A percentile compares a stretch with the other conserved stretches of the same genome.
Evolutionary conservation across 805 yeast species (phyloP).

Genomic region (Schwanniomyces vanrijiae): DNA sequence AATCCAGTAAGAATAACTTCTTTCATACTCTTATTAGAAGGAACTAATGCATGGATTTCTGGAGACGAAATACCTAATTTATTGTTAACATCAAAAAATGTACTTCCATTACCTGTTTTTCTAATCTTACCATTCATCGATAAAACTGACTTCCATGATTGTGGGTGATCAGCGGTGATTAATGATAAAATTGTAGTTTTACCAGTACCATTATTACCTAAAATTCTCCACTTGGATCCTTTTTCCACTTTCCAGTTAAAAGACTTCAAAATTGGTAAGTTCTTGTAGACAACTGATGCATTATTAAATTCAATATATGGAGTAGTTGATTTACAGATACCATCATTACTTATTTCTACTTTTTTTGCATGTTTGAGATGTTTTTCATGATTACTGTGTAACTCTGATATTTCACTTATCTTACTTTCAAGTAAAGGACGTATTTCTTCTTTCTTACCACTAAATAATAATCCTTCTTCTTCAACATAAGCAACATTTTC

Average conservation of each 20-base stretch:
- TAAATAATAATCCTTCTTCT: slow-evolving; percentile 52
- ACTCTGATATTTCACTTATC: slow-evolving; percentile 5
- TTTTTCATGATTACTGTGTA: slow-evolving; percentile 14
- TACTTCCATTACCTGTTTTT: slow-evolving; percentile 67
- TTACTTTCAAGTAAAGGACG: slow-evolving; percentile 13
- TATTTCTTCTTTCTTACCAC: slow-evolving; percentile 45
- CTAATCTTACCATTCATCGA: slow-evolving; percentile 65
- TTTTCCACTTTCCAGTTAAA: slow-evolving; percentile 64
- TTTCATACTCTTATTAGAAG: slow-evolving; percentile 50
- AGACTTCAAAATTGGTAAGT: slow-evolving; percentile 55
- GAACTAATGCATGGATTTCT: slow-evolving; percentile 87
- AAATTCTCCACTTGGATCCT: slow-evolving; percentile 85
- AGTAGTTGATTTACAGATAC: slow-evolving; percentile 4
- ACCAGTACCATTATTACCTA: slow-evolving; percentile 92
- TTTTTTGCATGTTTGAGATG: slow-evolving; percentile 3
- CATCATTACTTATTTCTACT: slow-evolving; percentile 8
- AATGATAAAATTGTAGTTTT: slow-evolving; percentile 85
- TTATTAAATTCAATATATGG: slow-evolving; percentile 49
- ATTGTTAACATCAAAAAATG: slow-evolving; percentile 76
- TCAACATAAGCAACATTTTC: slow-evolving; percentile 63
- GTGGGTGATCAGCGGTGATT: slow-evolving; percentile 94
- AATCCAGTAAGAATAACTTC: slow-evolving; percentile 74
- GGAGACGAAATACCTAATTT: slow-evolving; percentile 89
- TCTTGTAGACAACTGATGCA: slow-evolving; percentile 67
- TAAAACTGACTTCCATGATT: slow-evolving; percentile 81